Conservation (phyloP, 768 basidiomycete genomes). For the Leucocoprinus birnbaumii region DNA sequence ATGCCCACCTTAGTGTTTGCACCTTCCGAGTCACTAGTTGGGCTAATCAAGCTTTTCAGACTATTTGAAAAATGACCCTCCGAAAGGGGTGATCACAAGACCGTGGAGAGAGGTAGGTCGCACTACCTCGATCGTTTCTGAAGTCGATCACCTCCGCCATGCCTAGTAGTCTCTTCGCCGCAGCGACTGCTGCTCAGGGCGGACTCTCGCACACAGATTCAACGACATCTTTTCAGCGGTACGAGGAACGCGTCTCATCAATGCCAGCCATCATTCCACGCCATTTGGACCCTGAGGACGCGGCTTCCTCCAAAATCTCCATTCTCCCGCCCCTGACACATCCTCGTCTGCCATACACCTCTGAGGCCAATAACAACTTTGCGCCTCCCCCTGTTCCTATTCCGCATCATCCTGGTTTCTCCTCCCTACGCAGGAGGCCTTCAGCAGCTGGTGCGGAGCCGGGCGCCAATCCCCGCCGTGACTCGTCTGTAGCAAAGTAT, state of each 20-base stretch:
- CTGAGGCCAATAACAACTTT: background rate
- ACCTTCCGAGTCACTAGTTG: too few species aligned
- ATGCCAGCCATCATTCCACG: background rate
- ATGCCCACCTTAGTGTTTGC: too few species aligned
- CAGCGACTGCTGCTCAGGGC: background rate
- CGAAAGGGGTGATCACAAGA: background rate
- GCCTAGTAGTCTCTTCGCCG: background rate
- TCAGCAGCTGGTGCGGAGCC: slow-evolving; percentile 54
- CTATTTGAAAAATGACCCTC: too few species aligned
- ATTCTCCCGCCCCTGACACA: background rate
- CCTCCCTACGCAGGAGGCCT: background rate
- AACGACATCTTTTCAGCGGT: background rate
- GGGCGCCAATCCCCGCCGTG: slow-evolving; percentile 56
- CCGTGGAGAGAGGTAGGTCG: background rate
- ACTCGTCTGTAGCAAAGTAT: slow-evolving; percentile 41
- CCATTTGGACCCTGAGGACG: background rate
- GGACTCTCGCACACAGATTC: background rate
- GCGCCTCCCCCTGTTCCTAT: background rate
- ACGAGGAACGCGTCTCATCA: background rate
- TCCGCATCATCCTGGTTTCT: background rate
- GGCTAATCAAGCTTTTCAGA: too few species aligned
- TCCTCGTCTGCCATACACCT: background rate
- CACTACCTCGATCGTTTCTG: background rate
- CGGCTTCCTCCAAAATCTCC: background rate
- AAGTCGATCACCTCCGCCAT: background rate